Conservation (phyloP, 1,284 basidiomycete genomes). For the Ganoderma lucidum region DNA sequence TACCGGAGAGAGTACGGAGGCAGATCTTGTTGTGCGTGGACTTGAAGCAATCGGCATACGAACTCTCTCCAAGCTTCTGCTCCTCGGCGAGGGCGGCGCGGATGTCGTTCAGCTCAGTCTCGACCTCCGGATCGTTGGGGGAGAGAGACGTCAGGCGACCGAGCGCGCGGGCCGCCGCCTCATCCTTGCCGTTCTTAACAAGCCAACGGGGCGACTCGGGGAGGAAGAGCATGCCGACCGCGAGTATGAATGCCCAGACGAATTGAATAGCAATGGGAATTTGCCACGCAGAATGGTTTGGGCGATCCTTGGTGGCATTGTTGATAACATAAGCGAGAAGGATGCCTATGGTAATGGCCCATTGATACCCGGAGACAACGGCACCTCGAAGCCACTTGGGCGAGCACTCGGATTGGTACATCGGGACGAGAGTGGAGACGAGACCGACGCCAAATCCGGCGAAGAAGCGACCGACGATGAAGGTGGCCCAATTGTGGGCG, state of each 20-base stretch:
- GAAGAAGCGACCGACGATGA: slow-evolving; percentile 53
- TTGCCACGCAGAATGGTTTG: slow-evolving; percentile 71
- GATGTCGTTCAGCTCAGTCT: slow-evolving; percentile 74
- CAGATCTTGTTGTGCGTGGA: slow-evolving; percentile 60
- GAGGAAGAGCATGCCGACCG: slow-evolving; percentile 67
- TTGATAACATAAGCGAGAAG: slow-evolving; percentile 80
- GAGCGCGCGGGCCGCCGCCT: slow-evolving; percentile 67
- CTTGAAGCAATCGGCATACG: slow-evolving; percentile 74
- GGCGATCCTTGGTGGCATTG: slow-evolving; percentile 73
- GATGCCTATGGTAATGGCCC: slow-evolving; percentile 84
- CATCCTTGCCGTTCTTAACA: slow-evolving; percentile 73
- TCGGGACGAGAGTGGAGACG: slow-evolving; percentile 67
- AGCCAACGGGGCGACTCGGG: slow-evolving; percentile 90
- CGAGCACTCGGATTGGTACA: slow-evolving; percentile 81
- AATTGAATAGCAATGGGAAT: slow-evolving; percentile 85
- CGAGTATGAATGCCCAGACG: slow-evolving; percentile 67
- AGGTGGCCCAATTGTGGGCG: slow-evolving; percentile 58
- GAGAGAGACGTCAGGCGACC: slow-evolving; percentile 64
- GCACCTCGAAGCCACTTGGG: slow-evolving; percentile 64
- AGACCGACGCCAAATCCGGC: slow-evolving; percentile 54
- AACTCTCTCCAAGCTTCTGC: slow-evolving; percentile 54
- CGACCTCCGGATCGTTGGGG: slow-evolving; percentile 59
- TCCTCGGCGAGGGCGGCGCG: slow-evolving; percentile 75
- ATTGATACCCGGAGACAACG: slow-evolving; percentile 84
- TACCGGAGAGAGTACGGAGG: slow-evolving; percentile 81